These are phyloP conservation scores for Boechera retrofracta DNA, from an alignment of 345 rosid genomes.

Conservation along the genomic window DNA sequence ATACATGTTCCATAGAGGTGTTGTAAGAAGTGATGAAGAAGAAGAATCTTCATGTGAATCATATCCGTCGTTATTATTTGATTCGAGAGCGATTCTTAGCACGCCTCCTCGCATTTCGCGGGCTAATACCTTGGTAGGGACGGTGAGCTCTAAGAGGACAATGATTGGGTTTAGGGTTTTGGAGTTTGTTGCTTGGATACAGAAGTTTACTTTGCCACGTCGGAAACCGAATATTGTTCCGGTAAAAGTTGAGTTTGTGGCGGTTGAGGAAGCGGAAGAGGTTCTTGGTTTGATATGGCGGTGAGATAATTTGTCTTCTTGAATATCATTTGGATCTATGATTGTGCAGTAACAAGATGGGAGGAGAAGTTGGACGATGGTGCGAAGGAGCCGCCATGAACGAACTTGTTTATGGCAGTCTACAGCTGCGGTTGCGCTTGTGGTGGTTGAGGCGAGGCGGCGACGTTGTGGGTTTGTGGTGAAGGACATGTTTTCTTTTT, in stretches of 20 bases:
- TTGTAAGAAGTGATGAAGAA: slow-evolving; percentile 48
- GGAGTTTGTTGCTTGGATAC: slow-evolving; percentile 59
- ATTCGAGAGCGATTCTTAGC: slow-evolving; percentile 64
- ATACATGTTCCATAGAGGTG: slow-evolving; percentile 66
- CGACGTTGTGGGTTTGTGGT: slow-evolving; percentile 38
- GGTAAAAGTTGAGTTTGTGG: slow-evolving; percentile 47
- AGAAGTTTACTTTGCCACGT: slow-evolving; percentile 64
- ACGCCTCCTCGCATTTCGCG: slow-evolving; percentile 69
- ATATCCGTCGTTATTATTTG: slow-evolving; percentile 28
- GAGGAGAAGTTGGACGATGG: slow-evolving; percentile 58
- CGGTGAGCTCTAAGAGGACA: slow-evolving; percentile 63
- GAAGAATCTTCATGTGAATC: slow-evolving; percentile 18
- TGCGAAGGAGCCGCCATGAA: slow-evolving; percentile 74
- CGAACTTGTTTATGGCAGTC: slow-evolving; percentile 84
- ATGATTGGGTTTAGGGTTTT: slow-evolving; percentile 54
- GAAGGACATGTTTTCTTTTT: slow-evolving; percentile 47
- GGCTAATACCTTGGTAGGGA: slow-evolving; percentile 58
- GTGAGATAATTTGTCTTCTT: slow-evolving; percentile 25
- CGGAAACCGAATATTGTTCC: slow-evolving; percentile 73
- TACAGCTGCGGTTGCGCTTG: slow-evolving; percentile 49
- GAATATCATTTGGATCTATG: slow-evolving; percentile 43
- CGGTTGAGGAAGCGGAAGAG: slow-evolving; percentile 36
- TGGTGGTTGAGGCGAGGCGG: slow-evolving; percentile 34
- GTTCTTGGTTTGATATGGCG: slow-evolving; percentile 15
- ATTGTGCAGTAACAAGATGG: slow-evolving; percentile 61